Percentiles rank a stretch among this genome's conserved stretches.
Conservation (phyloP, 352 stramenopile genomes). For the Pythium sp. region DNA sequence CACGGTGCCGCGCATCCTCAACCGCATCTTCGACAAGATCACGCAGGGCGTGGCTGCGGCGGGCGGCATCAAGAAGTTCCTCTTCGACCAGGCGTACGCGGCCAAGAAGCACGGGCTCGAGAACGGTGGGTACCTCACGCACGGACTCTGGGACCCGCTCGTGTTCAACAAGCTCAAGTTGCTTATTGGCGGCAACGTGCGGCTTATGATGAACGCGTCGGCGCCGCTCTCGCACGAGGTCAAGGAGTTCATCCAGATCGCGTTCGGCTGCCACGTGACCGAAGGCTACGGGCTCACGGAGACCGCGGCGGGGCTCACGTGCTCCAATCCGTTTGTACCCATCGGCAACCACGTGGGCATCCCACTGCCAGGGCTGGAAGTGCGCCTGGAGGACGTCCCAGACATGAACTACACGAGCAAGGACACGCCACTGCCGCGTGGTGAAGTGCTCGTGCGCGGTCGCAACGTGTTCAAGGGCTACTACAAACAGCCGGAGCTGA, state of each 20-base stretch:
- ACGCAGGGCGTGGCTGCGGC: slow-evolving; percentile 56
- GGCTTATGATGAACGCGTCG: slow-evolving; percentile 91
- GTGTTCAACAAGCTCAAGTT: slow-evolving; percentile 94
- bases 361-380: slow-evolving; percentile 1
- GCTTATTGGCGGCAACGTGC: slow-evolving; percentile 83
- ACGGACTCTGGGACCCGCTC: slow-evolving; percentile 89
- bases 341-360: slow-evolving; percentile 8
- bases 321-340: not conserved
- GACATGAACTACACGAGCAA: slow-evolving; percentile 7
- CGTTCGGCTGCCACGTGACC: slow-evolving; percentile 85
- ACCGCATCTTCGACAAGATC: slow-evolving; percentile 83
- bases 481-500: slow-evolving; percentile 6
- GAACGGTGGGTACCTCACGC: slow-evolving; percentile 32
- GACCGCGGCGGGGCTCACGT: slow-evolving; percentile 77
- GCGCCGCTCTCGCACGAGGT: slow-evolving; percentile 89
- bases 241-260: slow-evolving; percentile 92
- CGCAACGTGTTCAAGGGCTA: slow-evolving; percentile 6
- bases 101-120: slow-evolving; percentile 73
- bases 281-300: slow-evolving; percentile 96
- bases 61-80: slow-evolving; percentile 85
- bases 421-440: not conserved
- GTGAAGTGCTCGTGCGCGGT: slow-evolving; percentile 3
- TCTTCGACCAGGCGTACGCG: slow-evolving; percentile 85
- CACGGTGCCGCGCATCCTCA: slow-evolving; percentile 9
- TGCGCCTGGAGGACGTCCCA: not conserved